Conservation (phyloP, 2,329 filamentous ascomycete species). For the Leptographium galeiforme region DNA sequence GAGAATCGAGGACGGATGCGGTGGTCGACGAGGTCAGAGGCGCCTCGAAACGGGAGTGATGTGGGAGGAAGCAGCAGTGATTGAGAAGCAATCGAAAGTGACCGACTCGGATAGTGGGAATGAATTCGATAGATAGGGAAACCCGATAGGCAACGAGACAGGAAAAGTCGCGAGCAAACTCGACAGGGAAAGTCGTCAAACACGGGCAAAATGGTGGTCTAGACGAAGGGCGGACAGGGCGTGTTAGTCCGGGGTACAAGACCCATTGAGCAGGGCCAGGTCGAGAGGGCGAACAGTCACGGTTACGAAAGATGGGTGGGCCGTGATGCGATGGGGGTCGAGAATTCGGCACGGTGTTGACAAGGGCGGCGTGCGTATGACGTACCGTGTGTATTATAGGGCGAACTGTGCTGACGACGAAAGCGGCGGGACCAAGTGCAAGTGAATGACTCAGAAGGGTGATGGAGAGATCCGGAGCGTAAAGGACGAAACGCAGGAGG, state of each 20-base stretch:
- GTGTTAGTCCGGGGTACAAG: background rate
- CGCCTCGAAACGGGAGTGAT: too few relatives aligned
- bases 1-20: background rate
- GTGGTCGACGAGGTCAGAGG: background rate
- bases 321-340: background rate
- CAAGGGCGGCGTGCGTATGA: background rate
- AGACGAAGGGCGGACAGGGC: background rate
- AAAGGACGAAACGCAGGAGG: background rate
- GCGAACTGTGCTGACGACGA: background rate
- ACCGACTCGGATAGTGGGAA: too few relatives aligned
- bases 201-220: too few relatives aligned
- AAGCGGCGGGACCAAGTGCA: slow-evolving; percentile 7
- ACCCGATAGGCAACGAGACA: too few relatives aligned
- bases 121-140: too few relatives aligned
- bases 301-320: background rate
- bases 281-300: background rate
- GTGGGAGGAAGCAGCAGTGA: too few relatives aligned
- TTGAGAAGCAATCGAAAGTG: too few relatives aligned
- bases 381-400: background rate
- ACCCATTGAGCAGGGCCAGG: background rate
- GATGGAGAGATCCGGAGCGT: too few relatives aligned
- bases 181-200: too few relatives aligned
- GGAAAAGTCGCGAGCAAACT: too few relatives aligned
- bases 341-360: background rate
- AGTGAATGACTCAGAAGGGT: slow-evolving; percentile 10